Evolutionary conservation across 1,139 yeast species (phyloP).

Genomic region (Yamadazyma epiphylla): DNA sequence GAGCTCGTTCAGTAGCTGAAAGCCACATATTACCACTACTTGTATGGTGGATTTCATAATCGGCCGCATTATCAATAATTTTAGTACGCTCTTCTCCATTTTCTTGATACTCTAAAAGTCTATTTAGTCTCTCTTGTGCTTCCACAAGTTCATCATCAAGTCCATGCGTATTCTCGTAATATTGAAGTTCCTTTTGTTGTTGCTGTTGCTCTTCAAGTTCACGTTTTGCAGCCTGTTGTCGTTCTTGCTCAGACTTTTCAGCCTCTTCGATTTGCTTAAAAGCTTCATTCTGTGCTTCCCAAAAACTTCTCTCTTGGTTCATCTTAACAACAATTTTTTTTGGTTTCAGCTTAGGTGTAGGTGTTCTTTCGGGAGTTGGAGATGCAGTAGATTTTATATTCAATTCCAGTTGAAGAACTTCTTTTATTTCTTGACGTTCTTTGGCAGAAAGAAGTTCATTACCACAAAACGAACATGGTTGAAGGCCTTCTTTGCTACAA

Average conservation of each 20-base stretch:
- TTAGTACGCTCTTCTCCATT: conserved; percentile 86
- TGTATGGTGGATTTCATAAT: conserved; percentile 60
- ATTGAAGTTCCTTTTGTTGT: conserved; percentile 31
- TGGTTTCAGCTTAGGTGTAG: conserved; percentile 15
- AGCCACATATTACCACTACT: conserved; percentile 71
- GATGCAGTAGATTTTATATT: conserved; percentile 14
- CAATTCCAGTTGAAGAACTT: conserved; percentile 45
- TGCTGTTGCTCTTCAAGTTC: conserved; percentile 16
- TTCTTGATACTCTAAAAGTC: conserved; percentile 73
- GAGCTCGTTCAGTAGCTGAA: conserved; percentile 82
- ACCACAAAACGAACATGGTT: conserved; percentile 86
- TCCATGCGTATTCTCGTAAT: conserved; percentile 26
- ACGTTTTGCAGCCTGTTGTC: conserved; percentile 12
- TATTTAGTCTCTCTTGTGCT: conserved; percentile 74
- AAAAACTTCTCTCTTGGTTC: conserved; percentile 60
- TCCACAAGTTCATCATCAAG: conserved; percentile 52
- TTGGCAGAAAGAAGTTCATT: conserved; percentile 55
- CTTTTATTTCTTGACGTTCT: conserved; percentile 59
- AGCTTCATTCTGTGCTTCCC: conserved; percentile 65
- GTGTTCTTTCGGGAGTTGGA: conserved; percentile 10
- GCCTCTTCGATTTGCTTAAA: conserved; percentile 49
- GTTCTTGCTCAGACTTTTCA: conserved; percentile 19
- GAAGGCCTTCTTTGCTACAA: conserved; percentile 84
- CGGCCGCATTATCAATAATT: conserved; percentile 92
- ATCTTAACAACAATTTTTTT: conserved; percentile 48